phyloP scores from a whole-genome alignment of 495 filamentous ascomycete genomes.

The Filosporella fistucella region DNA sequence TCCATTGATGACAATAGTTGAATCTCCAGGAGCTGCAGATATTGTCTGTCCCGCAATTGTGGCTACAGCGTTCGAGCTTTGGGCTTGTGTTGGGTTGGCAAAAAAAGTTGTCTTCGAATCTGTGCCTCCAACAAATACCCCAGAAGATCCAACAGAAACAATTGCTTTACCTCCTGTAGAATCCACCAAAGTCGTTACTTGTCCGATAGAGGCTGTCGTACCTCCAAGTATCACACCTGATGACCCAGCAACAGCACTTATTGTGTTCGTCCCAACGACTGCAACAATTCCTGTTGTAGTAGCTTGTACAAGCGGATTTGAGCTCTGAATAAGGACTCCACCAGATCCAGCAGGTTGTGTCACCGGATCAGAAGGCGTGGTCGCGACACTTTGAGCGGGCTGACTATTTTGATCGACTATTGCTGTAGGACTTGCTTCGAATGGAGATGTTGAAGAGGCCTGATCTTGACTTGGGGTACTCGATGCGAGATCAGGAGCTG shows the following conservation, averaged over 20 bases:
- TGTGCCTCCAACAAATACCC: not conserved
- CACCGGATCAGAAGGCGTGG: not conserved
- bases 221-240: conserved; percentile 8
- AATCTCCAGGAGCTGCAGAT: conserved; percentile 4
- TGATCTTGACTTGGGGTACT: not conserved
- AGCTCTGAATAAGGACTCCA: not conserved
- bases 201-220: conserved; percentile 2
- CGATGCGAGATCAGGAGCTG: not conserved
- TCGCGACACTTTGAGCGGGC: not conserved
- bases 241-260: conserved; percentile 1
- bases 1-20: conserved; percentile 6
- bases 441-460: too few species aligned
- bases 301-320: not conserved
- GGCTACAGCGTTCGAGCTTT: not conserved
- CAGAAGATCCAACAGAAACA: conserved; percentile 10
- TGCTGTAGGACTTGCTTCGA: not conserved
- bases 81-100: not conserved
- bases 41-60: conserved; percentile 1
- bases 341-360: not conserved
- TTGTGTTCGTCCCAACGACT: conserved; percentile 2
- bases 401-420: too few species aligned
- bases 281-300: conserved; percentile 4
- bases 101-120: not conserved
- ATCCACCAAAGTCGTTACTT: conserved; percentile 1
- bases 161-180: not conserved